Base-by-base conservation (phyloP, 352 stramenopile genomes). In the Pythium monospermum region DNA sequence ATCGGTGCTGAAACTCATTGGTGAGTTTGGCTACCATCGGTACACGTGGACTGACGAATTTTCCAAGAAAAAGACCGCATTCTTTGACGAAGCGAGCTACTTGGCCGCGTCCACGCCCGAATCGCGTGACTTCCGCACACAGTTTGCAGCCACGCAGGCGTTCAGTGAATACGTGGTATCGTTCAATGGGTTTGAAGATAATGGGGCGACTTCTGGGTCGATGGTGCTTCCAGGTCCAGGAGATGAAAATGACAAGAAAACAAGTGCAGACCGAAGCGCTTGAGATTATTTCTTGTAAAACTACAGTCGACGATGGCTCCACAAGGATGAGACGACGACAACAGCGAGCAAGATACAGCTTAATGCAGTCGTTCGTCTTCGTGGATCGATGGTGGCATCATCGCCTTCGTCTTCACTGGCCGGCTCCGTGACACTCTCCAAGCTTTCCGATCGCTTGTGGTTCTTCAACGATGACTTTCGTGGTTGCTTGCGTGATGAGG, bases 81-180 rank as follows among this genome's bases (percentile, higher is more conserved):
- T 94, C 50, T 91, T 94, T 44, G 83, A 94, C 48, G 83, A 94
- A 51, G 83, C 83, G 21, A 91, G 83, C 53, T 94, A 94, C 49
- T 53, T 94, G 22, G 83, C 83, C 23, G 75, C 76, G 5, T 94
- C 83, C 7, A 41, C 76, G 5, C 76, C 73, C 0, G 72, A 86
- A 19, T 88, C 83, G 61, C 83, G 83, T 26, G 77, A 91, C 48
- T 91, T 94, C 38, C 76, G 81, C 51, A 94, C 80, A 22, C 63
- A 81, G n/a, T 91, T 94, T 48, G 87, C 87, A 44, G 76, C 83
- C 4, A 94, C 80, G 3, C 83, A 94, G 44, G 83, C 83, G 5
- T 90, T 94, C 55, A 89, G 76, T 22, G 83, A 94, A 59, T 94
- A 83, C 53, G 73, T 90, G 53, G 83, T 94, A 0, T 78, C 74